Percentiles rank a stretch among this genome's conserved stretches.
These are phyloP conservation scores for Ambrosiella xylebori DNA, from an alignment of 2,329 filamentous ascomycete species.

Conservation along the genomic window DNA sequence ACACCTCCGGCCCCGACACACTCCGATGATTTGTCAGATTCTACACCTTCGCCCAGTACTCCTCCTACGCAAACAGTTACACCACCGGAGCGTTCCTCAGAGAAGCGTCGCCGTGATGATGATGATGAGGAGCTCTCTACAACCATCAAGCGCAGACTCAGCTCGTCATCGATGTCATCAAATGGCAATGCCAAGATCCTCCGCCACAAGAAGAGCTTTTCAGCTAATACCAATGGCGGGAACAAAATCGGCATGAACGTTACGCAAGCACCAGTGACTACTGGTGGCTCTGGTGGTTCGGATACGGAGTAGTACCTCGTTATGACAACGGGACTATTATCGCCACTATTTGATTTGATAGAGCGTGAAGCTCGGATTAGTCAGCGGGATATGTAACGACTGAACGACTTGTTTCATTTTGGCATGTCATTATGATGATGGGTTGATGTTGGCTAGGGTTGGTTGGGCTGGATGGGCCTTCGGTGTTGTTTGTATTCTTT, in stretches of 20 bases:
- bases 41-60: slow-evolving; percentile 20
- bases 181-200: slow-evolving; percentile 15
- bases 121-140: slow-evolving; percentile 55
- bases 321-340: neutral
- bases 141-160: slow-evolving; percentile 55
- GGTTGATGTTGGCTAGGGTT: neutral
- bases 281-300: slow-evolving; percentile 22
- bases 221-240: slow-evolving; percentile 23
- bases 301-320: slow-evolving; percentile 20
- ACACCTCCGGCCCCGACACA: slow-evolving; percentile 4
- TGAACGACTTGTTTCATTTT: too few species aligned
- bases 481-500: neutral
- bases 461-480: neutral
- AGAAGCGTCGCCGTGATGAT: slow-evolving; percentile 82
- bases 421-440: neutral
- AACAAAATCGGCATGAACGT: slow-evolving; percentile 43
- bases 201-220: slow-evolving; percentile 30
- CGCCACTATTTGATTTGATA: too few species aligned
- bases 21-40: slow-evolving; percentile 1
- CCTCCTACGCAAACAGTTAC: slow-evolving; percentile 24
- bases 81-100: slow-evolving; percentile 62
- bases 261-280: slow-evolving; percentile 28
- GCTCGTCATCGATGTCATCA: slow-evolving; percentile 31
- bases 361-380: too few species aligned
- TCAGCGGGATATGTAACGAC: too few species aligned